A percentile compares a stretch with the other conserved stretches of the same genome.
Evolutionary conservation across 768 basidiomycete species (phyloP).

Genomic region (Zangia roseola): DNA sequence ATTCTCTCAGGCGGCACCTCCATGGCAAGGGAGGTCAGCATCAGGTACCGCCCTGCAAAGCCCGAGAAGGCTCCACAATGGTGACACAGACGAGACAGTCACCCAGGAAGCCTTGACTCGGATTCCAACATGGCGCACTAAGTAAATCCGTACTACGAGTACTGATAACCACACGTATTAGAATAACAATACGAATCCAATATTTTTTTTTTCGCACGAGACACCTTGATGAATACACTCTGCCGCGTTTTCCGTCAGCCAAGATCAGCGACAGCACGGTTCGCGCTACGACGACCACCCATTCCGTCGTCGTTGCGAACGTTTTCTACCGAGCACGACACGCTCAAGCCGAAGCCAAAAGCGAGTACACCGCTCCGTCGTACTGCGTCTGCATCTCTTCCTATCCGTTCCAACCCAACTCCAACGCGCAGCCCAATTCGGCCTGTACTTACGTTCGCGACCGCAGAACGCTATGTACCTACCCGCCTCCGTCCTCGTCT

Average conservation of each 20-base stretch:
- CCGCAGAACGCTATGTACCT: slow-evolving; percentile 77
- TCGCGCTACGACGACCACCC: not conserved
- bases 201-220: no score
- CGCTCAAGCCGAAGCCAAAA: slow-evolving; percentile 69
- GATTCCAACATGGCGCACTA: not conserved
- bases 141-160: not conserved
- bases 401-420: slow-evolving; percentile 83
- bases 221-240: slow-evolving; percentile 21
- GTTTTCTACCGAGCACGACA: slow-evolving; percentile 21
- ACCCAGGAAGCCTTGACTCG: not conserved
- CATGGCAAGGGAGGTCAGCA: slow-evolving; percentile 18
- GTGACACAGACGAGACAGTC: not conserved
- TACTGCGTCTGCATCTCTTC: slow-evolving; percentile 80
- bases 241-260: slow-evolving; percentile 9
- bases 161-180: no score
- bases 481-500: slow-evolving; percentile 58
- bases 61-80: not conserved
- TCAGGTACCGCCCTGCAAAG: not conserved
- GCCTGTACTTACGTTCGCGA: slow-evolving; percentile 77
- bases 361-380: slow-evolving; percentile 77
- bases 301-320: slow-evolving; percentile 5
- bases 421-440: slow-evolving; percentile 80
- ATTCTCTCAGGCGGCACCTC: slow-evolving; percentile 27
- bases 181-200: no score
- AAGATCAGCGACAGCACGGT: not conserved